A percentile compares a stretch with the other conserved stretches of the same genome.
phyloP scores from a whole-genome alignment of 139 green algal genomes.

The Asterochloris erici region DNA sequence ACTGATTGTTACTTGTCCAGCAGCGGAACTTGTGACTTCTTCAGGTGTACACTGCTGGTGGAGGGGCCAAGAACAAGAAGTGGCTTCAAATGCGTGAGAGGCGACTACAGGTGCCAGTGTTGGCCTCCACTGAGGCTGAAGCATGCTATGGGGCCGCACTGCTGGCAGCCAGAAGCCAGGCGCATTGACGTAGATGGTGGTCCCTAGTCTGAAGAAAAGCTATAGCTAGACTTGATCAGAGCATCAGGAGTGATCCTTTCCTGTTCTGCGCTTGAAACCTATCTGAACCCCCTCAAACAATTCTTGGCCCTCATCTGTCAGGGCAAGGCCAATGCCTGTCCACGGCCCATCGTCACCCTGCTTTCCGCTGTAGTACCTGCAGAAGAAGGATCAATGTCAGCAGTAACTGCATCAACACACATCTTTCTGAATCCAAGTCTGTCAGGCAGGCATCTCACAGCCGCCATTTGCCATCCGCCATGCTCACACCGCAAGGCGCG shows the following conservation, averaged over 20 bases:
- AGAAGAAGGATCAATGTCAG: slow-evolving; percentile 43
- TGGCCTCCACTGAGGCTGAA: slow-evolving; percentile 50
- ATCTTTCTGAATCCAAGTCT: background rate
- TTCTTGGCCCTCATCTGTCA: slow-evolving; percentile 26
- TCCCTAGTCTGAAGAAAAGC: too few species aligned
- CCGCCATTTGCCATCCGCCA: slow-evolving; percentile 39
- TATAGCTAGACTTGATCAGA: too few species aligned
- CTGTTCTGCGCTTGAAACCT: slow-evolving; percentile 21
- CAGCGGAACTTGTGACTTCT: background rate
- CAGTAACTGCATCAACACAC: background rate
- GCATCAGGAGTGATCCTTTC: too few species aligned
- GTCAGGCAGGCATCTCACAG: background rate
- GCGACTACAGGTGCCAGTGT: slow-evolving; percentile 71
- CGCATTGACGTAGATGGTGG: too few species aligned
- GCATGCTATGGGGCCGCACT: slow-evolving; percentile 73
- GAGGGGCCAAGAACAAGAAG: slow-evolving; percentile 70
- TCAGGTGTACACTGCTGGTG: slow-evolving; percentile 65
- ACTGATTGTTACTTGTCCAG: too few species aligned
- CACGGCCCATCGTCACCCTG: slow-evolving; percentile 14
- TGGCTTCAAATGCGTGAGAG: slow-evolving; percentile 68
- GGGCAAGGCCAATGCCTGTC: slow-evolving; percentile 55
- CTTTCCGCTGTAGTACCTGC: slow-evolving; percentile 69
- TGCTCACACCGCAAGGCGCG: slow-evolving; percentile 74
- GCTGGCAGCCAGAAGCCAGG: slow-evolving; percentile 37
- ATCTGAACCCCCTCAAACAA: slow-evolving; percentile 32